Evolutionary conservation across 169 alveolate genomes (phyloP), one percentile per base, ranked within the genome.

Genomic region (Plasmodium yoelii): DNA sequence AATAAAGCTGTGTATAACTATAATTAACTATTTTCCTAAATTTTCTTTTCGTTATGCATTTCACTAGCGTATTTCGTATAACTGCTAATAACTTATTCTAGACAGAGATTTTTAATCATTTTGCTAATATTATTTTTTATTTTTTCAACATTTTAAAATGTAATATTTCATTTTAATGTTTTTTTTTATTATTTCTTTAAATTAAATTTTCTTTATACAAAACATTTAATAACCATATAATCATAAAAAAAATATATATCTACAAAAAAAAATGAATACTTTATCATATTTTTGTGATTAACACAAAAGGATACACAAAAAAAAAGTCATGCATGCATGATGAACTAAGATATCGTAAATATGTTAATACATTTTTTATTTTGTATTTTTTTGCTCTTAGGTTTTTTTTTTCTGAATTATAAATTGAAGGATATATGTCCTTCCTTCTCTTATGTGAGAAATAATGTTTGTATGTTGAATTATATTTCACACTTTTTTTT

Each of bases 281-380:
- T 34, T 34, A 34, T 26, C 19, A 12, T 61, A 26, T 61, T 22
- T 9, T 8, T 7, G n/a, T 57, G 22, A n/a, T 19, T 57, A 57
- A 57, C n/a, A 57, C n/a, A 47, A 28, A 15, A n/a, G n/a, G 47
- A 55, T 42, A 42, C 47, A 51, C 3, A 28, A 57, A 57, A 68
- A 68, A 5, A 44, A 46, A 68, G 26, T n/a, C 42, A 28, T 44
- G 2, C 19, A 18, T 68, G 77, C 7, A n/a, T 68, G 44, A 60
- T 22, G 49, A 9, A 26, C 10, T 63, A 0, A 34, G 6, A 34
- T 34, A 34, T 34, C 42, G 42, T 34, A 34, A 34, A 34, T 34
- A 34, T 34, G 42, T 0, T 34, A 34, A 34, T 34, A 34, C 42
- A 4, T 3, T 3, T 34, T 34, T 34, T 34, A 34, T 34, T 34